Evolutionary conservation across 495 filamentous ascomycete genomes (phyloP), one percentile per base, ranked within the genome.

Genomic region (Penicillium egyptiacum): DNA sequence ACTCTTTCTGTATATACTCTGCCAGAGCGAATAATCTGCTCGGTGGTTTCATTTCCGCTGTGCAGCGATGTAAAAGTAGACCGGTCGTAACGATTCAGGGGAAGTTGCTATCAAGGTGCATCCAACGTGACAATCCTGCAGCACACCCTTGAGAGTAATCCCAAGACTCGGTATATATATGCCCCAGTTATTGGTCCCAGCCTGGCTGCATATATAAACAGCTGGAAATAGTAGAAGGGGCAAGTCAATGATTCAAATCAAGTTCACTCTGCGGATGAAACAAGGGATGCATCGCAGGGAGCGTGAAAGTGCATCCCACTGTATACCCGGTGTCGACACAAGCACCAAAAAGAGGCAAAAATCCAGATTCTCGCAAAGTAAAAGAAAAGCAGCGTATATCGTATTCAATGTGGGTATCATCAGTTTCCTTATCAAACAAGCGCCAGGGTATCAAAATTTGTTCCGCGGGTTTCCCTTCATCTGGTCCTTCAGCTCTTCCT

Each of bases 401-500:
- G 19, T 43, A 26, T 52, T 37, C 22, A 51, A 35, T 39, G 26
- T 53, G 66, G 63, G 60, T 69, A 66, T 69, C 62, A 57, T 57
- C 35, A 46, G 35, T 44, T 39, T 57, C 35, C 49, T 59, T 41
- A 60, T 41, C 55, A 57, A 37, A 30, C 35, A 53, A 56, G 25
- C 42, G 46, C 23, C 33, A 41, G 25, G 9, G 8, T 43, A 49
- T 74, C 59, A 73, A 28, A 66, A 59, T 57, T 75, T 77, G 50
- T 74, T 66, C 46, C 70, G 62, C 31, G 74, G 71, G 30, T 74
- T 75, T 12, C 76, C 77, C 55, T 80, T 76, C 35, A 83, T 67
- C 54, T 84, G 81, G 44, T 85, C 75, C 62, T 80, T 81, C 48
- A 87, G 70, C 62, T 87, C 84, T 55, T 87, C 82, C 53, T 76